Percentiles rank a stretch among this genome's conserved stretches.
Conservation (phyloP, 108 stramenopile genomes). For the Pseudonitzschia delicatissima region DNA sequence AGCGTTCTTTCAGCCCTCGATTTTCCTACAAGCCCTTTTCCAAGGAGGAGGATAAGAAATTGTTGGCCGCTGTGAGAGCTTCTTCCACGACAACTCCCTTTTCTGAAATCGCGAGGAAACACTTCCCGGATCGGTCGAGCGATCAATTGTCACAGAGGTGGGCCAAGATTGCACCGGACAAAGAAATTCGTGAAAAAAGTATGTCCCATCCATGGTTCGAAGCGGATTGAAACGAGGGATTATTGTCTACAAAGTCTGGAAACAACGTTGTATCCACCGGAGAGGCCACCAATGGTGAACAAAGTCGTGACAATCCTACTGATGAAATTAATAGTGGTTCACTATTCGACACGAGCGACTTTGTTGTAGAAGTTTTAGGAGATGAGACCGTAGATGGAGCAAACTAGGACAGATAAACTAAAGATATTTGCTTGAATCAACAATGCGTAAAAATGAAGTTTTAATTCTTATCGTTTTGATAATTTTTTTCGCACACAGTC, state of each 20-base stretch:
- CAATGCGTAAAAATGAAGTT: too few species aligned
- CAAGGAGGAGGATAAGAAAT: conserved; percentile 30
- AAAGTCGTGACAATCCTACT: background rate
- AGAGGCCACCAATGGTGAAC: too few species aligned
- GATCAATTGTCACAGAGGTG: conserved; percentile 33
- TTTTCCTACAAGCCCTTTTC: conserved; percentile 27
- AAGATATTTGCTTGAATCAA: too few species aligned
- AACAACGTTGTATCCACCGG: too few species aligned
- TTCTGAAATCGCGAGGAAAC: conserved; percentile 17
- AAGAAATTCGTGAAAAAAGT: conserved; percentile 28
- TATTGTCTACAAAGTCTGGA: too few species aligned
- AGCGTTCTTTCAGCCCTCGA: conserved; percentile 41
- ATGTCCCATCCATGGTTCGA: conserved; percentile 6
- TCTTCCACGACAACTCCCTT: background rate
- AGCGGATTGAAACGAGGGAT: conserved; percentile 20
- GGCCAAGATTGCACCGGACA: conserved; percentile 35
- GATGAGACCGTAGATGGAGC: too few species aligned
- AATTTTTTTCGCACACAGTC: too few species aligned
- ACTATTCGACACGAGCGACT: conserved; percentile 24
- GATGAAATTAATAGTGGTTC: background rate
- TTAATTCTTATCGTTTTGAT: too few species aligned
- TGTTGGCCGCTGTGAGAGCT: conserved; percentile 12
- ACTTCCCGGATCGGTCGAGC: conserved; percentile 41
- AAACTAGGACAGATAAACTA: too few species aligned
- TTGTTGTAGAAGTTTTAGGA: conserved; percentile 18